Percentiles rank a stretch among this genome's conserved stretches.
These are phyloP conservation scores for Mucor irregularis DNA, from an alignment of 371 early-diverging fungal species.

Conservation along the genomic window DNA sequence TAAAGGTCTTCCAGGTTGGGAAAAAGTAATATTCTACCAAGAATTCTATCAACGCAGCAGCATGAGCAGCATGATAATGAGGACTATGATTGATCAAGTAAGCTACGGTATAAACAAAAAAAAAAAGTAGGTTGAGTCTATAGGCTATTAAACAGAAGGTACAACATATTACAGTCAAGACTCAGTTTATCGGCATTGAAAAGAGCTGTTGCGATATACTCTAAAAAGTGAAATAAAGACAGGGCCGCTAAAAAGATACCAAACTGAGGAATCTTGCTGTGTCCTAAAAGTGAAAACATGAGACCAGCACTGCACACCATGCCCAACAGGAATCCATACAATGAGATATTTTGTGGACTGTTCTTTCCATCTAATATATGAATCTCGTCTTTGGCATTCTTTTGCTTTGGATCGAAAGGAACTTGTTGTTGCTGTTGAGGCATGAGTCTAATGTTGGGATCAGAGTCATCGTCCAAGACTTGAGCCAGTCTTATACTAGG, in stretches of 20 bases:
- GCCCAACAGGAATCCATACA: constrained; percentile 68
- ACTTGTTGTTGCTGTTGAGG: neutral
- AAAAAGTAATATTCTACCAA: constrained; percentile 67
- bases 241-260: constrained; percentile 67
- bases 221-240: constrained; percentile 73
- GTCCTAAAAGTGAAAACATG: constrained; percentile 30
- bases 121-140: neutral
- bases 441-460: constrained; percentile 14
- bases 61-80: constrained; percentile 74
- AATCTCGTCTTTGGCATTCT: constrained; percentile 21
- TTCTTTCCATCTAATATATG: constrained; percentile 68
- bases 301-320: constrained; percentile 59
- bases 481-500: too few species aligned
- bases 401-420: neutral
- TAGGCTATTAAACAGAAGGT: neutral
- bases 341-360: constrained; percentile 72
- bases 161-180: constrained; percentile 60
- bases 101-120: constrained; percentile 49
- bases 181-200: constrained; percentile 62
- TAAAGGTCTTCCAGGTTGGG: constrained; percentile 58
- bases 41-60: constrained; percentile 69
- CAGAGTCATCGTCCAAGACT: constrained; percentile 13
- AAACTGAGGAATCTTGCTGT: constrained; percentile 48
- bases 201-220: constrained; percentile 80
- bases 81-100: constrained; percentile 78